Evolutionary conservation across 176 grass and related monocot genomes (phyloP).

Genomic region (Oryza glaberrima): DNA sequence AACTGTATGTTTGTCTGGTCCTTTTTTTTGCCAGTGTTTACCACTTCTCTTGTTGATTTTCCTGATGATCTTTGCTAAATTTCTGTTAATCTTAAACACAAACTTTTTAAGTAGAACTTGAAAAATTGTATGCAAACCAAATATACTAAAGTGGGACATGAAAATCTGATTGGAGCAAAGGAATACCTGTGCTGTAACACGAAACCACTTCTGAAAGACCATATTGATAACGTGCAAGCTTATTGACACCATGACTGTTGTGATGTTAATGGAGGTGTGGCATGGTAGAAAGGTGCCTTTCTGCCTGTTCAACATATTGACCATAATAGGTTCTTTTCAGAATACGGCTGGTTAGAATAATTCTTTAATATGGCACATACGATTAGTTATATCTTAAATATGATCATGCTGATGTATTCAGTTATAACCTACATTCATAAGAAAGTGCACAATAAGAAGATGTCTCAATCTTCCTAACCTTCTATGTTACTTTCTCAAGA

Average conservation of each 20-base stretch:
- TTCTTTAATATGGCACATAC: background rate
- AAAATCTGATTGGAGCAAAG: slow-evolving; percentile 12
- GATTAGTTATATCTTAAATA: background rate
- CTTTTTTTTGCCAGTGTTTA: slow-evolving; percentile 4
- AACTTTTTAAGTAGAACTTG: slow-evolving; percentile 13
- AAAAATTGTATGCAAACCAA: slow-evolving; percentile 4
- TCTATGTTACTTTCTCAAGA: background rate
- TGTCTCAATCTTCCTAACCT: background rate
- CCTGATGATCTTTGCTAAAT: background rate
- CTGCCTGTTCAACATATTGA: background rate
- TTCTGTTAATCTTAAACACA: background rate
- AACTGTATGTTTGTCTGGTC: slow-evolving; percentile 58
- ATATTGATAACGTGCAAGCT: slow-evolving; percentile 10
- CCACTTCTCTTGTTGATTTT: slow-evolving; percentile 8
- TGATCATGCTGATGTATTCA: background rate
- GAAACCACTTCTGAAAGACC: slow-evolving; percentile 5
- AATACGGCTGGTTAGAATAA: background rate
- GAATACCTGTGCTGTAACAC: background rate
- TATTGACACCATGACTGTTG: background rate
- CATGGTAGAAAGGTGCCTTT: background rate
- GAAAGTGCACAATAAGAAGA: background rate
- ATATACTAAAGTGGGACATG: background rate
- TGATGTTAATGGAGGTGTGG: background rate
- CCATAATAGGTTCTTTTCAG: slow-evolving; percentile 6
- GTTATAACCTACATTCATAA: background rate